Base-by-base conservation (phyloP, 257 asterid species). In the Nemophila menziesii region DNA sequence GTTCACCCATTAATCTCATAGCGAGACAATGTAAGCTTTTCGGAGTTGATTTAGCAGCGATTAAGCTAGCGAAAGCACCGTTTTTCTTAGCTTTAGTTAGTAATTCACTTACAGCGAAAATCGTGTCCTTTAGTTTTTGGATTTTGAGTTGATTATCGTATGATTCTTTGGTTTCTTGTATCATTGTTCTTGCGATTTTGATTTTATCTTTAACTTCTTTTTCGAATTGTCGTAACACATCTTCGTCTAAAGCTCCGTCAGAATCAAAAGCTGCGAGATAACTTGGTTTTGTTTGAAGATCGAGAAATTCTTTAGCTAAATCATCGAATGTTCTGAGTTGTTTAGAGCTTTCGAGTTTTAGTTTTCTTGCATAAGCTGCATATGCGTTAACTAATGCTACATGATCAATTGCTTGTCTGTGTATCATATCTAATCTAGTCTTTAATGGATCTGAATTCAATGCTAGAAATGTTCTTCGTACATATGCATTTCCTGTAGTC, bases 1-100 rank as follows among this genome's bases (percentile, higher is more conserved):
- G 68, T 86, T 84, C 98, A 75, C 74, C 98, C 93, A 84, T 59
- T 26, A 89, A 86, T 53, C 98, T 68, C 98, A 89, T 89, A 0
- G 98, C 94, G 34, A 89, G 79, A 61, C 98, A 89, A 60, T 89
- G 98, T 75, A 89, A 74, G 61, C 98, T 89, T 86, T 89, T 89
- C 33, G 98, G 98, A 63, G 98, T 83, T 8, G 95, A 89, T 74
- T 74, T 84, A 4, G 95, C 92, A 29, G 97, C 70, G 53, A 83
- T 77, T 51, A 70, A 43, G 71, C 94, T 89, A 33, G 92, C 75
- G 68, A 84, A 75, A 16, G 92, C 93, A 47, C 93, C 93, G 59
- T 76, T 89, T 65, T 71, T 89, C 75, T 80, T 89, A 56, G 98
- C 98, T 74, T 89, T 89, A 55, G 70, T 20, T 27, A 80, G 86